Conservation (phyloP, 176 grass and related monocot species). For the Triticum urartu region DNA sequence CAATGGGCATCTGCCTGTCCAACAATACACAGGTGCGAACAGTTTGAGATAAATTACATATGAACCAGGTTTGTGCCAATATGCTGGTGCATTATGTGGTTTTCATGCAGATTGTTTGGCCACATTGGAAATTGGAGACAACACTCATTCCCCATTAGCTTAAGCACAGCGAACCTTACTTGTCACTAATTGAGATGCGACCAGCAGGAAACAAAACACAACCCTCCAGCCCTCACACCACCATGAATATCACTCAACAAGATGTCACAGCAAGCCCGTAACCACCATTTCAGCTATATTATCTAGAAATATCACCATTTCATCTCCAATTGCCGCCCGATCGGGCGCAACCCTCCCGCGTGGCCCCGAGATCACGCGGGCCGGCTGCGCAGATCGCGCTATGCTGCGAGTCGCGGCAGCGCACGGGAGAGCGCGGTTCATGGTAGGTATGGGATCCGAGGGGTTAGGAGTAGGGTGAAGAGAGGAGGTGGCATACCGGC, state of each 20-base stretch:
- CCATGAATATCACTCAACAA: constrained; percentile 1
- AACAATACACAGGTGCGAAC: neutral
- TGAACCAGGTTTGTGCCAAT: neutral
- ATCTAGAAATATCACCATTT: neutral
- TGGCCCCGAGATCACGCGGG: constrained; percentile 19
- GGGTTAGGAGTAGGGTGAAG: neutral
- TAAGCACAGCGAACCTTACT: constrained; percentile 18
- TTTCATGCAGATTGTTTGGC: neutral
- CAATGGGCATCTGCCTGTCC: neutral
- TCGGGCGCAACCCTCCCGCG: neutral
- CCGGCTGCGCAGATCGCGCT: neutral
- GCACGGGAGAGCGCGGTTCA: neutral
- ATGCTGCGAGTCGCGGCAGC: neutral
- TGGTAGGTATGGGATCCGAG: neutral
- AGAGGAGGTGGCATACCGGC: constrained; percentile 53
- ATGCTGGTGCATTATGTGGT: neutral
- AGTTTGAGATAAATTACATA: neutral
- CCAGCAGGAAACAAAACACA: neutral
- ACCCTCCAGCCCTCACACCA: neutral
- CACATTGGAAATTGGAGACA: neutral
- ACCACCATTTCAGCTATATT: neutral
- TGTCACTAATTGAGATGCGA: neutral
- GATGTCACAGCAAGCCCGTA: neutral
- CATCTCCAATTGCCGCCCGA: neutral
- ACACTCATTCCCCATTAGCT: neutral